Evolutionary conservation across 2,329 filamentous ascomycete genomes (phyloP), one percentile per base, ranked within the genome.

Genomic region (Talaromyces marneffei): DNA sequence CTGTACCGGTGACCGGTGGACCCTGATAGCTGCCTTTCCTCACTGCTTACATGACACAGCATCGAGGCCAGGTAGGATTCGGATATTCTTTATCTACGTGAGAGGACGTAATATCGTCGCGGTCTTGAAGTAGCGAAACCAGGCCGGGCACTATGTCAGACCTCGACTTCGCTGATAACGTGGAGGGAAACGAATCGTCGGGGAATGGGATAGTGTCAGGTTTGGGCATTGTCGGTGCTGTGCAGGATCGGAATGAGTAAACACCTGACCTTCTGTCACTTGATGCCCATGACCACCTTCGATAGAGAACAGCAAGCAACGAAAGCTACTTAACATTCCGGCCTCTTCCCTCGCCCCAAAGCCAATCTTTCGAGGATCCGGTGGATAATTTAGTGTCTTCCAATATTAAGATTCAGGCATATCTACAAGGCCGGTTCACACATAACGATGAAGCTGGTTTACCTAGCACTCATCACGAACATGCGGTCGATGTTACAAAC

Each of bases 401-500:
- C 16, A 29, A 29, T 16, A 23, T 62, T 12, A 29, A 58, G 18
- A 62, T 62, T 6, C 46, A 54, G 40, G 54, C 60, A 18, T 56
- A 53, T 16, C 37, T 62, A 39, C 33, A 55, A 31, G 60, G 60
- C 9, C 60, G 60, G 20, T 62, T 62, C 27, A 53, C 35, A 7
- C 55, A 58, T 31, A 27, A 50, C 12, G 57, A 59, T 12, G 44
- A 59, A 48, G 33, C 44, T 9, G 10, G 23, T 39, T 52, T 27
- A 18, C 16, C 33, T 8, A 37, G n/a, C 29, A 58, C 10, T 20
- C 29, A 40, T 39, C 44, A 40, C 20, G 35, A 59, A 14, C 8
- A 52, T 7, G 35, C 31, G 9, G 7, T 20, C 16, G 55, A 58
- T 3, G 20, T 42, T 40, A 25, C 27, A 10, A 44, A 39, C 25